Conservation (phyloP, 2,329 filamentous ascomycete genomes). For the Talaromyces sp. region DNA sequence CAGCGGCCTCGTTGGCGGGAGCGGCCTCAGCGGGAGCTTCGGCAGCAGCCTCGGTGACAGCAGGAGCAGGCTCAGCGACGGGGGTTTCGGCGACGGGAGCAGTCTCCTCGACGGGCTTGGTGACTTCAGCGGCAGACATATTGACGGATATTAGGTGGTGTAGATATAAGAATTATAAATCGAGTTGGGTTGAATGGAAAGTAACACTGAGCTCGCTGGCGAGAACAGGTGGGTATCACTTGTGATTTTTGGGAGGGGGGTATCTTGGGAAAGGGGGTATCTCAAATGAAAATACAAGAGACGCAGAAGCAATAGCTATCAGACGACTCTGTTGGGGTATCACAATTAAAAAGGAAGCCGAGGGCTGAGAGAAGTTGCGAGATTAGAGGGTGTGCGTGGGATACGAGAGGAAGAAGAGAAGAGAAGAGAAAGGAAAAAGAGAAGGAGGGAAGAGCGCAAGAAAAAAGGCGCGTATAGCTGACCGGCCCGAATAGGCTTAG, state of each 20-base stretch:
- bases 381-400: conserved; percentile 18
- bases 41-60: conserved; percentile 70
- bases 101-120: conserved; percentile 66
- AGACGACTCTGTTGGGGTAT: conserved; percentile 39
- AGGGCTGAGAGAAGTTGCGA: conserved; percentile 25
- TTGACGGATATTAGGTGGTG: conserved; percentile 21
- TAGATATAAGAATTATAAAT: conserved; percentile 5
- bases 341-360: conserved; percentile 32
- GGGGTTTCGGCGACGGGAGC: conserved; percentile 59
- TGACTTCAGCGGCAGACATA: conserved; percentile 68
- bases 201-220: conserved; percentile 19
- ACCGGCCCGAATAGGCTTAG: conserved; percentile 6
- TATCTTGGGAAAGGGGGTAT: conserved; percentile 34
- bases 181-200: neutral
- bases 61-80: conserved; percentile 25
- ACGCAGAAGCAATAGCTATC: conserved; percentile 32
- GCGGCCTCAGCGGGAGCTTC: conserved; percentile 68
- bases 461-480: conserved; percentile 22
- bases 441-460: conserved; percentile 30
- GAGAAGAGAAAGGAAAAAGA: conserved; percentile 28
- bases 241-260: conserved; percentile 19
- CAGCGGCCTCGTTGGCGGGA: conserved; percentile 31
- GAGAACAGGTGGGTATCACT: conserved; percentile 21
- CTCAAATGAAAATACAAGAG: conserved; percentile 33
- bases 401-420: conserved; percentile 22